phyloP scores from a whole-genome alignment of 164 flowering plant species.

The grape (Vitis vinifera) region ASM3070453v1 NC_081811.1:22068501-22069000 shows the following conservation, averaged over 20 bases:
- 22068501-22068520: too few relatives aligned
- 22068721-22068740: background rate
- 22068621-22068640: too few relatives aligned
- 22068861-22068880: conserved; percentile 98
- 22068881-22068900: conserved; percentile 95
- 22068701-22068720: background rate
- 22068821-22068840: conserved; percentile 94
- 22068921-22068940: conserved; percentile 31
- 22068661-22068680: too few relatives aligned
- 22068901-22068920: conserved; percentile 67
- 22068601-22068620: too few relatives aligned
- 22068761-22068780: background rate
- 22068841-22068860: conserved; percentile 81
- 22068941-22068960: conserved; percentile 16
- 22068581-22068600: too few relatives aligned
- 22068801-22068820: conserved; percentile 45
- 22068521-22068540: too few relatives aligned
- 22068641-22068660: too few relatives aligned
- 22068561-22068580: too few relatives aligned
- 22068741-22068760: background rate
- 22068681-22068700: background rate
- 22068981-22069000: conserved; percentile 69
- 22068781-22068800: background rate
- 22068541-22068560: too few relatives aligned
- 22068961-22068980: conserved; percentile 34